Evolutionary conservation across 108 stramenopile species (phyloP).

Genomic region (Skeletonema grethae): DNA sequence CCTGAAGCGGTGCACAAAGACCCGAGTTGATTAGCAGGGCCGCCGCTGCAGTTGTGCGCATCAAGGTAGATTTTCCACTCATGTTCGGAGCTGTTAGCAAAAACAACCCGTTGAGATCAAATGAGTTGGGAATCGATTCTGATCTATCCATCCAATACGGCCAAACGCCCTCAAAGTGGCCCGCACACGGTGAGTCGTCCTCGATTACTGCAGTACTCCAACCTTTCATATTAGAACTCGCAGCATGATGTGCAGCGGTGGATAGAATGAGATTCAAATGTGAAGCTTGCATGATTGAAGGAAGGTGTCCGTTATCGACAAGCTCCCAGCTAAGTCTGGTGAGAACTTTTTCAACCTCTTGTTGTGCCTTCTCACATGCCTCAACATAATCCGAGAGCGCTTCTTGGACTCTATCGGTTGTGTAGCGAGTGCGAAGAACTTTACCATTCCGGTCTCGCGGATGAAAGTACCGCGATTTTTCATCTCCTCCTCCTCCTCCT

Average conservation of each 20-base stretch:
- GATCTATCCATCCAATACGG: conserved; percentile 88
- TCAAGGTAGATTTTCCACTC: conserved; percentile 94
- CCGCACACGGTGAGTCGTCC: conserved; percentile 45
- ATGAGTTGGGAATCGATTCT: conserved; percentile 70
- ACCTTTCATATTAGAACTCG: conserved; percentile 61
- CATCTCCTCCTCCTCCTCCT: neutral
- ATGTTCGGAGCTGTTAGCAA: conserved; percentile 97
- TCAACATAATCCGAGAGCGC: conserved; percentile 75
- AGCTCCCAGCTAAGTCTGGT: conserved; percentile 55
- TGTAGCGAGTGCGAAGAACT: conserved; percentile 73
- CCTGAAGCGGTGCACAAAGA: conserved; percentile 75
- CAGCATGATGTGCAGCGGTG: conserved; percentile 75
- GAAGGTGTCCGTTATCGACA: conserved; percentile 68
- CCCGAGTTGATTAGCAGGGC: conserved; percentile 86
- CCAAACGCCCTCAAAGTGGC: conserved; percentile 62
- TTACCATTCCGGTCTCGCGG: conserved; percentile 90
- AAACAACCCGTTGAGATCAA: conserved; percentile 75
- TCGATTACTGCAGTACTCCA: conserved; percentile 66
- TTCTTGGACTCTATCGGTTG: conserved; percentile 78
- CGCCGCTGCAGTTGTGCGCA: conserved; percentile 91
- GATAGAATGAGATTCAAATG: conserved; percentile 83
- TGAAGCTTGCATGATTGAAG: conserved; percentile 73
- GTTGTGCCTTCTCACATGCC: conserved; percentile 60
- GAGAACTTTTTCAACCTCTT: conserved; percentile 58
- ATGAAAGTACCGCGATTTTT: conserved; percentile 58